Percentiles rank a stretch among this genome's conserved stretches.
These are phyloP conservation scores for Thielaviopsis populi DNA, from an alignment of 2,329 filamentous ascomycete genomes.

Conservation along the genomic window DNA sequence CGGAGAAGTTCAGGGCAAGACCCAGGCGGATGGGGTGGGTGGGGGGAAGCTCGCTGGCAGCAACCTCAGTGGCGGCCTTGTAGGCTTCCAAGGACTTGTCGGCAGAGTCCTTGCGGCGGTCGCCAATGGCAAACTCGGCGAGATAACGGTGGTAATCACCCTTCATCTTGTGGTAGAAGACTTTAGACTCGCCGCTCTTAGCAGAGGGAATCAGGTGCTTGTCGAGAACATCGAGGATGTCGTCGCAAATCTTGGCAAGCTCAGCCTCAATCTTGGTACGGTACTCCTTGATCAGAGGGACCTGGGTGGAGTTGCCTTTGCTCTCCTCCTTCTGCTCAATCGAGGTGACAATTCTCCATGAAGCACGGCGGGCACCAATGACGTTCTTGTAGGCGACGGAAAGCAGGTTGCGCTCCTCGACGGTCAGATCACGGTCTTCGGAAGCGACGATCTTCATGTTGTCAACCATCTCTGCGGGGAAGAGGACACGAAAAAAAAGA, in stretches of 20 bases:
- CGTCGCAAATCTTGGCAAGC: slow-evolving; percentile 93
- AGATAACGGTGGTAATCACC: slow-evolving; percentile 99
- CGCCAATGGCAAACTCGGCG: slow-evolving; percentile 86
- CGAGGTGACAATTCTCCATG: slow-evolving; percentile 95
- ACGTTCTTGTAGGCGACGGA: slow-evolving; percentile 99
- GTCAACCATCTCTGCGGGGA: slow-evolving; percentile 80
- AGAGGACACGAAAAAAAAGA: background rate
- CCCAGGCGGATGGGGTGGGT: slow-evolving; percentile 97
- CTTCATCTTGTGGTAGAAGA: slow-evolving; percentile 99
- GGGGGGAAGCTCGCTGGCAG: slow-evolving; percentile 90
- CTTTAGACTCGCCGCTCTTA: slow-evolving; percentile 93
- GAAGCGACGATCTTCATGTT: slow-evolving; percentile 99
- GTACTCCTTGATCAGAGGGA: slow-evolving; percentile 90
- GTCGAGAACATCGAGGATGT: slow-evolving; percentile 90
- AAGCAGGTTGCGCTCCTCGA: slow-evolving; percentile 94
- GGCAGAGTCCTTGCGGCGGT: slow-evolving; percentile 89
- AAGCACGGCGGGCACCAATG: slow-evolving; percentile 88
- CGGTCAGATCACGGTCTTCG: slow-evolving; percentile 66
- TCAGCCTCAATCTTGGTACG: slow-evolving; percentile 96
- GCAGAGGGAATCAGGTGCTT: slow-evolving; percentile 87
- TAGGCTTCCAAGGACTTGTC: slow-evolving; percentile 93
- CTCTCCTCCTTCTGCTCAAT: slow-evolving; percentile 99
- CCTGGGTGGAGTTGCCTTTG: slow-evolving; percentile 90
- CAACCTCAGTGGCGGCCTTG: slow-evolving; percentile 93
- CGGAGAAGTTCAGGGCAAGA: slow-evolving; percentile 96